A percentile compares a stretch with the other conserved stretches of the same genome.
These are phyloP conservation scores for Coemansia linderi DNA, from an alignment of 371 early-diverging fungal genomes.

Conservation along the genomic window DNA sequence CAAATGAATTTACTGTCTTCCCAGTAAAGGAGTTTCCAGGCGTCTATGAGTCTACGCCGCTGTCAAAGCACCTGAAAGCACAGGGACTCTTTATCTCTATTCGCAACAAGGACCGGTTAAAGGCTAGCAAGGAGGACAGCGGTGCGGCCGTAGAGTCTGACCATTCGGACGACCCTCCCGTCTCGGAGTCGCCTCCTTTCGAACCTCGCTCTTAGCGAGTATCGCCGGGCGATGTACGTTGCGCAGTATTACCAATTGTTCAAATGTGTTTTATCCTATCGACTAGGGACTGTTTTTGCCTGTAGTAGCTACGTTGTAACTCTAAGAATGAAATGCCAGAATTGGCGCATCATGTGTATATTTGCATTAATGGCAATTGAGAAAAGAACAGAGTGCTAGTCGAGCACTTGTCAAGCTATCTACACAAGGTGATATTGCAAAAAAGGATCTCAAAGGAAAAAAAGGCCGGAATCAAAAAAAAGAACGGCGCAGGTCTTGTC, in stretches of 20 bases:
- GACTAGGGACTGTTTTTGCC: background rate
- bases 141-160: background rate
- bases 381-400: no score
- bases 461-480: background rate
- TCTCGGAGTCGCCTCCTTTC: background rate
- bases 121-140: constrained; percentile 9
- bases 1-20: constrained; percentile 58
- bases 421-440: background rate
- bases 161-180: background rate
- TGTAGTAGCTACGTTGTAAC: background rate
- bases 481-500: background rate
- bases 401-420: background rate
- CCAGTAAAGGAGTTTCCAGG: constrained; percentile 61
- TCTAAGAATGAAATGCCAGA: background rate
- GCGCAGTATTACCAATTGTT: background rate
- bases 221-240: background rate
- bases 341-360: no score
- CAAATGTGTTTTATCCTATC: background rate
- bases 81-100: constrained; percentile 74
- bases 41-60: constrained; percentile 62
- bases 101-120: constrained; percentile 58
- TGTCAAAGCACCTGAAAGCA: constrained; percentile 65
- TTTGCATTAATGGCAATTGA: no score
- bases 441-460: background rate
- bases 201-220: background rate